Conservation (phyloP, 1,284 basidiomycete species). For the Trametes sp. region DNA sequence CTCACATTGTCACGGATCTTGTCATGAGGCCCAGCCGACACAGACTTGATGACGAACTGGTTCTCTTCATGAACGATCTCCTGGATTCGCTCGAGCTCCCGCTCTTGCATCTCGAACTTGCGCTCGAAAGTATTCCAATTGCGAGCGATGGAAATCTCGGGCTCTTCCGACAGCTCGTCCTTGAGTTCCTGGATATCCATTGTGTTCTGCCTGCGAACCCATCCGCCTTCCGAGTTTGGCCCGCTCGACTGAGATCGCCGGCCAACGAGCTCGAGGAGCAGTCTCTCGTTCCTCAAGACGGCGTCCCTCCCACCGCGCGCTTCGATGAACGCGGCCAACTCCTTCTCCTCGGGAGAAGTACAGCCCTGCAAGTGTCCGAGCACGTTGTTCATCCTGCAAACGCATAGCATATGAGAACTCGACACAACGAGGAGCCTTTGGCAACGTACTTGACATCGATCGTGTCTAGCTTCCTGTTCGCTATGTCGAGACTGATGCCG, state of each 20-base stretch:
- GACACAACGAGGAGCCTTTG: not conserved
- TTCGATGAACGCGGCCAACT: slow-evolving; percentile 19
- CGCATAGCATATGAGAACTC: not conserved
- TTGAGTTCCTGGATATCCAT: slow-evolving; percentile 38
- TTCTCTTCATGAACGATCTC: slow-evolving; percentile 35
- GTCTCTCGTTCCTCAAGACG: slow-evolving; percentile 15
- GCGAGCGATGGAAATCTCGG: slow-evolving; percentile 36
- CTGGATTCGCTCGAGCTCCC: slow-evolving; percentile 38
- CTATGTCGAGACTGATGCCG: slow-evolving; percentile 44
- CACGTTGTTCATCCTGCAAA: slow-evolving; percentile 22
- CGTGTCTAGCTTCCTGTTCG: slow-evolving; percentile 41
- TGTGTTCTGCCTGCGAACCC: slow-evolving; percentile 17
- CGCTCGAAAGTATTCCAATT: slow-evolving; percentile 41
- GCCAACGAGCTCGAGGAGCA: slow-evolving; percentile 17
- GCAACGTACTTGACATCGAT: slow-evolving; percentile 40
- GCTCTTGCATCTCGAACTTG: slow-evolving; percentile 45
- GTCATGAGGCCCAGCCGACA: slow-evolving; percentile 44
- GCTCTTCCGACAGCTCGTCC: slow-evolving; percentile 38
- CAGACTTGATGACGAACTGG: slow-evolving; percentile 39
- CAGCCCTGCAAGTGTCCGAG: slow-evolving; percentile 17
- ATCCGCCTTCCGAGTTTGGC: not conserved
- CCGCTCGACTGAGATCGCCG: not conserved
- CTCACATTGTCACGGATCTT: slow-evolving; percentile 42
- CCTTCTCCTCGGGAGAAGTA: slow-evolving; percentile 24
- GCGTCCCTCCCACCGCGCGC: slow-evolving; percentile 17